These are phyloP conservation scores for Ambrosia hybrid DNA, from an alignment of 140 eudicot genomes.

Conservation along the genomic window DNA sequence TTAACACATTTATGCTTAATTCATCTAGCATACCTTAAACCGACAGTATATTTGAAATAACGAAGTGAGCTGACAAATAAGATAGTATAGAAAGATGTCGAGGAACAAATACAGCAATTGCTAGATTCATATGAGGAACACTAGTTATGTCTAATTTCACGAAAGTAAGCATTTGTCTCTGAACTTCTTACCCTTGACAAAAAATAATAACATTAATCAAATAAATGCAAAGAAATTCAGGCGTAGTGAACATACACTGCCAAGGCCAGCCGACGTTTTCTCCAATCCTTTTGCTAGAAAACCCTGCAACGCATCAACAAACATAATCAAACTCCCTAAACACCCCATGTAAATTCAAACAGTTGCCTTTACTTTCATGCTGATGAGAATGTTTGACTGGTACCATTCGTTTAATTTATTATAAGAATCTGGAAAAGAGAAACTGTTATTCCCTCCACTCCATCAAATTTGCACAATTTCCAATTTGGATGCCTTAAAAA, in stretches of 20 bases:
- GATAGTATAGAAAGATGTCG: too few relatives aligned
- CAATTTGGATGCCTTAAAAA: not conserved
- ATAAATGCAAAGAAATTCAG: slow-evolving; percentile 4
- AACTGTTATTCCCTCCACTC: not conserved
- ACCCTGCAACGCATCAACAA: slow-evolving; percentile 53
- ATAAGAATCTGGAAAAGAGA: not conserved
- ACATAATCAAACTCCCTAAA: slow-evolving; percentile 13
- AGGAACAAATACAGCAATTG: too few relatives aligned
- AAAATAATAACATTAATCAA: not conserved
- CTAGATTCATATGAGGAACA: too few relatives aligned
- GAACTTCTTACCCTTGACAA: not conserved
- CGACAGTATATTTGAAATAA: too few relatives aligned
- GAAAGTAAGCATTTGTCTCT: slow-evolving; percentile 8
- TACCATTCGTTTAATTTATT: not conserved
- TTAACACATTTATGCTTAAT: not conserved
- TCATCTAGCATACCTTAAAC: not conserved
- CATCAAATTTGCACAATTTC: slow-evolving; percentile 6
- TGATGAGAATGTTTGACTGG: slow-evolving; percentile 1
- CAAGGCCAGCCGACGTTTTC: slow-evolving; percentile 96
- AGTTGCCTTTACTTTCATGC: not conserved
- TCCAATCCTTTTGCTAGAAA: slow-evolving; percentile 95
- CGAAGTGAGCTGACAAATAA: too few relatives aligned
- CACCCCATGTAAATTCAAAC: not conserved
- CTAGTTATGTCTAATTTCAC: not conserved
- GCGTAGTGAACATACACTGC: slow-evolving; percentile 70